Conservation (phyloP, 495 filamentous ascomycete species). For the Penicillium longicatenatum region DNA sequence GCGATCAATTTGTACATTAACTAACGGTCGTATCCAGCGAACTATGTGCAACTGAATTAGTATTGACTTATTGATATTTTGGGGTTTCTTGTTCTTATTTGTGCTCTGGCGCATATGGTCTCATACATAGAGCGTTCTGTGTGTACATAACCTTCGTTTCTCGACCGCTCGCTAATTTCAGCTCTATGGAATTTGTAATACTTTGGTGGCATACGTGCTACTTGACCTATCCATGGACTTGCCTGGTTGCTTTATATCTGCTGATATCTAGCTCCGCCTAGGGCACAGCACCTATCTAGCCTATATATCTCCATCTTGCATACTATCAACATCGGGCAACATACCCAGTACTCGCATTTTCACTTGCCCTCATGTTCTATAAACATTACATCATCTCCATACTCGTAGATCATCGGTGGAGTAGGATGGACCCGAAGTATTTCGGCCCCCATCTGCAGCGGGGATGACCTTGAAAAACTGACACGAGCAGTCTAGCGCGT, state of each 20-base stretch:
- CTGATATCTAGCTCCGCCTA: background rate
- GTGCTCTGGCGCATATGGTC: constrained; percentile 24
- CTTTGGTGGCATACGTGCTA: background rate
- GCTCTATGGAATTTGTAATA: constrained; percentile 4
- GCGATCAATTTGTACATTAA: background rate
- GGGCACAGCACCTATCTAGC: background rate
- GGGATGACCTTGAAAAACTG: background rate
- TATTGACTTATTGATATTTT: constrained; percentile 4
- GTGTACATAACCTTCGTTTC: constrained; percentile 31
- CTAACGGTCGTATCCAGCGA: constrained; percentile 31
- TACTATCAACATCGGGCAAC: background rate
- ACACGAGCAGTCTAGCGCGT: background rate
- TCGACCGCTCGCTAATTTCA: constrained; percentile 14
- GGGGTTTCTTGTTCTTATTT: constrained; percentile 7
- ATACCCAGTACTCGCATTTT: background rate
- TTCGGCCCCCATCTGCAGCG: background rate
- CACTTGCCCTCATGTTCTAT: background rate
- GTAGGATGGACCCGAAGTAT: background rate
- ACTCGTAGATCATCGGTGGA: background rate
- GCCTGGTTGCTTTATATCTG: background rate
- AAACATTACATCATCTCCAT: background rate
- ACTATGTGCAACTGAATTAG: constrained; percentile 51
- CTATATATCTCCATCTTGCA: background rate
- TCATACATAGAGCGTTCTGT: constrained; percentile 34
- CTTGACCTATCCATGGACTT: background rate